Base-by-base conservation (phyloP, 139 green algal genomes). In the Picochlorum sp. region DNA sequence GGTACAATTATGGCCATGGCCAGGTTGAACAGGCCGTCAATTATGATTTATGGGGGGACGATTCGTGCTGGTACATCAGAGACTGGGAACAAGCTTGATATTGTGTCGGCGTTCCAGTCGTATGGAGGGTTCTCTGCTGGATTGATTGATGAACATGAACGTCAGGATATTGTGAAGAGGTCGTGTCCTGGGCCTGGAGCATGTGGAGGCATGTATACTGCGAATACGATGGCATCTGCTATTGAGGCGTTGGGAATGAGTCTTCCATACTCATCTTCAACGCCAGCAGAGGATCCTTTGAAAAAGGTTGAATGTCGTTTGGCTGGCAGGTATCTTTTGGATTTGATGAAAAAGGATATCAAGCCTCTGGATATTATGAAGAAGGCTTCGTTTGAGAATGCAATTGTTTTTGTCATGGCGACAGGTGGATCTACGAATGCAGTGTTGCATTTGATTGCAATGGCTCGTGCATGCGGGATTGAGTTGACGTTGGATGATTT, bases 11-110 rank as follows among this genome's bases (percentile, higher is more conserved):
- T 99, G 41, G 94, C 94, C 20, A 97, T 97, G 89, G 92, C 77
- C 0, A 80, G 94, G 47, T 71, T 98, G 4, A 97, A 99, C 81
- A 76, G 94, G 26, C 94, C 94, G 24, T 77, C 78, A 30, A 65
- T 99, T 58, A 99, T 98, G 93, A 79, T 99, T 41, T 99, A 99
- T 72, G 94, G 94, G 15, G 94, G 94, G 55, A 98, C 93, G 67
- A 99, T 99, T 80, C 90, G 90, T 68, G 82, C 91, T 5, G 88
- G 91, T 3, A 49, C 83, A 60, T 74, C 55, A 67, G 38, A 8
- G 1, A 76, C 70, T 63, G 75, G 50, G 41, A 67, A 64, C 30
- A 76, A 85, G 16, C 77, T 98, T 34, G 90, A 98, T 81, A 94
- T 98, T 68, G 90, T 97, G 31, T 90, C 79, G 4, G 93, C 93